A percentile compares a stretch with the other conserved stretches of the same genome.
phyloP scores from a whole-genome alignment of 2,329 filamentous ascomycete genomes.

The Bipolaris cookei region DNA sequence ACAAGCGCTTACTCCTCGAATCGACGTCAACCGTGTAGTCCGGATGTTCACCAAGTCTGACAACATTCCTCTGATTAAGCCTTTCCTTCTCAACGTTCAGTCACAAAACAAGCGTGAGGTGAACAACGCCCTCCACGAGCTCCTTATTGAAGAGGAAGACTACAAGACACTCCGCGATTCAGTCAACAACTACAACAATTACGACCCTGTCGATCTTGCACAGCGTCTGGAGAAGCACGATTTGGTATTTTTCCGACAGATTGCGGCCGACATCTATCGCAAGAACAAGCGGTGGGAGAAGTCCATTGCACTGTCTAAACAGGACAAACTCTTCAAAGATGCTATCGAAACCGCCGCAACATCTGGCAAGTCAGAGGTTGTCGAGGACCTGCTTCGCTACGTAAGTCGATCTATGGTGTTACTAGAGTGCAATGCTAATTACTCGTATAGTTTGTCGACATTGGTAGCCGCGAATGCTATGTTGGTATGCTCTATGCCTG shows the following conservation, averaged over 20 bases:
- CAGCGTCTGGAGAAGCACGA: constrained; percentile 96
- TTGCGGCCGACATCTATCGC: constrained; percentile 96
- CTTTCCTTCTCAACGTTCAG: constrained; percentile 96
- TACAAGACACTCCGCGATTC: constrained; percentile 98
- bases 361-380: constrained; percentile 86
- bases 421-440: constrained; percentile 43
- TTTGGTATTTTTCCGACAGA: constrained; percentile 98
- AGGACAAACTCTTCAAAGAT: constrained; percentile 99
- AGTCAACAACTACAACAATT: constrained; percentile 98
- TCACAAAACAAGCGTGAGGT: constrained; percentile 97
- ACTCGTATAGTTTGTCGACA: constrained; percentile 84
- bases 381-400: constrained; percentile 94
- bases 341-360: constrained; percentile 97
- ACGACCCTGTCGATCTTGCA: constrained; percentile 91
- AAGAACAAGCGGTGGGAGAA: constrained; percentile 99
- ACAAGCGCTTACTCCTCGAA: constrained; percentile 86
- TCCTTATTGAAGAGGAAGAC: constrained; percentile 98
- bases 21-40: constrained; percentile 98
- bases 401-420: constrained; percentile 67
- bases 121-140: constrained; percentile 96
- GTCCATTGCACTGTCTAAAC: constrained; percentile 95
- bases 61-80: constrained; percentile 97
- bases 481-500: constrained; percentile 99
- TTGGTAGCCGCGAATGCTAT: constrained; percentile 98
- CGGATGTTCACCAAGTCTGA: constrained; percentile 99